Evolutionary conservation across 1,139 yeast genomes (phyloP).

Genomic region (Sugiyamaella pinicola): DNA sequence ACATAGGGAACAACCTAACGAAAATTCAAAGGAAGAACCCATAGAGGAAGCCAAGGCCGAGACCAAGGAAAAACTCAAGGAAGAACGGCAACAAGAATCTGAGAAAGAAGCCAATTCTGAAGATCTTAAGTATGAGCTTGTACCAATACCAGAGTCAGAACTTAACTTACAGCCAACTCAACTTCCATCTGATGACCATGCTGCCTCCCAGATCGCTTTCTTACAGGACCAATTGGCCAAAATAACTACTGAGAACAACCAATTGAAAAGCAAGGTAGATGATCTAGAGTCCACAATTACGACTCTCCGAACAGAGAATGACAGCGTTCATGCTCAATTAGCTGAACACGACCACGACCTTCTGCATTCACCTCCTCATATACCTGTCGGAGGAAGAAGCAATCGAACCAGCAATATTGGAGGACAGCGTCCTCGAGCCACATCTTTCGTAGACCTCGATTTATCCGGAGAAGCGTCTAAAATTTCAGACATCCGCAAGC

Average conservation of each 20-base stretch:
- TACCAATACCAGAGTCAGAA: neutral
- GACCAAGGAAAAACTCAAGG: too few relatives aligned
- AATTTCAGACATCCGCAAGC: slow-evolving; percentile 36
- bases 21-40: neutral
- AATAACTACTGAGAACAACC: slow-evolving; percentile 6
- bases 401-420: slow-evolving; percentile 5
- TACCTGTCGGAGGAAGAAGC: neutral
- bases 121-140: neutral
- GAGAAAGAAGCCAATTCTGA: neutral
- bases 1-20: slow-evolving; percentile 4
- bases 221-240: neutral
- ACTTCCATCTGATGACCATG: neutral
- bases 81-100: neutral
- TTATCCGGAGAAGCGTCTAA: slow-evolving; percentile 40
- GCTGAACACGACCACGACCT: slow-evolving; percentile 20
- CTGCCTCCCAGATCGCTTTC: neutral
- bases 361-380: slow-evolving; percentile 15
- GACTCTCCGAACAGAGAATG: slow-evolving; percentile 4
- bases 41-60: neutral
- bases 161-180: neutral
- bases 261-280: neutral
- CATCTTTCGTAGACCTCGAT: slow-evolving; percentile 43
- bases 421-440: slow-evolving; percentile 17
- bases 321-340: slow-evolving; percentile 16
- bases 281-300: neutral